Evolutionary conservation across 2,329 filamentous ascomycete species (phyloP), one percentile per base, ranked within the genome.

Genomic region (Penicillium paneum): DNA sequence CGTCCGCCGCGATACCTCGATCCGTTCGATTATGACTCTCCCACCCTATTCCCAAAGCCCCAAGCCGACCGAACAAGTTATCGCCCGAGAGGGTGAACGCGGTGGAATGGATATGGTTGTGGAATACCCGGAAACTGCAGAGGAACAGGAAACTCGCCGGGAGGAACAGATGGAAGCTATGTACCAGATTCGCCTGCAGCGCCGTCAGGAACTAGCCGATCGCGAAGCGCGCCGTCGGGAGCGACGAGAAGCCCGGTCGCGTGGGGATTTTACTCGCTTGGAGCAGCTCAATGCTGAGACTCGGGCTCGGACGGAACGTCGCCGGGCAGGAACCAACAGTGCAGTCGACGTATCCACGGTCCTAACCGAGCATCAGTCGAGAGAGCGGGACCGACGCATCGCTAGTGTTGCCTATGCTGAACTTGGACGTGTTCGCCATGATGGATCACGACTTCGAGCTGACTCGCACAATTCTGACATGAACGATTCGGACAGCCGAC

Each of bases 11-110:
- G 88, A 93, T 65, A 91, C 90, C 1, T 95, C 90, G 8, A 81
- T 97, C 42, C 87, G 93, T 52, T 96, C 91, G n/a, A 86, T 97
- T 52, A 94, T 97, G 82, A 97, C 94, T 0, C 77, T 99, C 3
- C 94, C 94, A 0, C 83, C 89, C 0, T 99, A 99, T 71, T 87
- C 88, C 3, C 82, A 81, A 15, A 84, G 84, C 28, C 84, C 91
- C 0, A 81, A 84, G 46, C 86, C 89, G 19, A 86, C 84, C 42
- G 94, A 99, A 72, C 86, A 87, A 62, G 86, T 97, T 1, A 80
- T 97, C 44, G 94, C 86, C 8, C 83, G 92, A 5, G 94, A 96
- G 72, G 94, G 94, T 46, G 94, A 99, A 70, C 83, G 94, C 56
- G 93, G 82, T 49, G 94, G 94, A 8, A 91, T 99, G 64, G 94